Conservation (phyloP, 305 asterid species). For the Fraxinus sp. region DNA sequence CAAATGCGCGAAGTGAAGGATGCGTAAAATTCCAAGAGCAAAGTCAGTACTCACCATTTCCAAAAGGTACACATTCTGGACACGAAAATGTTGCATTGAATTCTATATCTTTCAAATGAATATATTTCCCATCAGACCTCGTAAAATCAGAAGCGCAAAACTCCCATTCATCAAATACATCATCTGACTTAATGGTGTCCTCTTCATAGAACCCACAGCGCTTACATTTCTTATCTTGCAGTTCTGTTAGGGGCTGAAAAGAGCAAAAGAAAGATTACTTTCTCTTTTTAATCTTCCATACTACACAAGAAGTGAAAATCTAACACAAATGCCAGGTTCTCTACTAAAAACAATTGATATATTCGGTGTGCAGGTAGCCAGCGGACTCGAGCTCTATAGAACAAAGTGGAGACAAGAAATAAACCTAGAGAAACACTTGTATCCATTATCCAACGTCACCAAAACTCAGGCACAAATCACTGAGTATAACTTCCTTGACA, state of each 20-base stretch:
- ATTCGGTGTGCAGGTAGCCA: neutral
- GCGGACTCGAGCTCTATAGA: neutral
- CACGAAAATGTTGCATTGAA: conserved; percentile 76
- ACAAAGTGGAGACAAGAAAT: neutral
- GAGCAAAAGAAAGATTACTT: conserved; percentile 2
- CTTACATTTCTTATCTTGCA: conserved; percentile 63
- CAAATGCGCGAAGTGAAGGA: neutral
- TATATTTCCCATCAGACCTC: conserved; percentile 54
- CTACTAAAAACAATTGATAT: neutral
- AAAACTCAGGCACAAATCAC: neutral
- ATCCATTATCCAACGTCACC: neutral
- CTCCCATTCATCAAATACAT: conserved; percentile 84
- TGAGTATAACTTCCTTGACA: neutral
- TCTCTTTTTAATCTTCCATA: neutral
- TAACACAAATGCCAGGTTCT: neutral
- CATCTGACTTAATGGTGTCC: conserved; percentile 48
- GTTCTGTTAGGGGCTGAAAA: conserved; percentile 70
- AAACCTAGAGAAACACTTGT: neutral
- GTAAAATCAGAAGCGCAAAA: conserved; percentile 79
- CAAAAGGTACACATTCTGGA: conserved; percentile 50
- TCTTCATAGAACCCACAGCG: conserved; percentile 85
- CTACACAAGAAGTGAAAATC: neutral
- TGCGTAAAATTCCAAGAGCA: conserved; percentile 2
- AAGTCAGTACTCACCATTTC: conserved; percentile 39
- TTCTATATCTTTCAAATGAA: conserved; percentile 50